Conservation (phyloP, 1,284 basidiomycete species). For the Boletus mariae region DNA sequence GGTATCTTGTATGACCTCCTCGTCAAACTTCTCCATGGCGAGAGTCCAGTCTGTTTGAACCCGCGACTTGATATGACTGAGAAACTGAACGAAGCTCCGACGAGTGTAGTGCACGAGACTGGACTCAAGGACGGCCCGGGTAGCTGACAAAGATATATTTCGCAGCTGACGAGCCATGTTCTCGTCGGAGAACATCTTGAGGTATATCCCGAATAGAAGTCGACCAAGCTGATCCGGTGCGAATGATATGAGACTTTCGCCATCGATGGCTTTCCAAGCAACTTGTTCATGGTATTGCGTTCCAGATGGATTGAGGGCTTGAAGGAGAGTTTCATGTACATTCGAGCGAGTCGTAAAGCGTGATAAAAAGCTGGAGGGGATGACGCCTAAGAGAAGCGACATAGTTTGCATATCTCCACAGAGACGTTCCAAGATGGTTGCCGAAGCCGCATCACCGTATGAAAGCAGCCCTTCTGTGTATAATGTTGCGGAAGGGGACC, state of each 20-base stretch:
- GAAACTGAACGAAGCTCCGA: slow-evolving; percentile 40
- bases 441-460: slow-evolving; percentile 23
- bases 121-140: not conserved
- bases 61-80: slow-evolving; percentile 38
- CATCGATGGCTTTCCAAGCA: slow-evolving; percentile 39
- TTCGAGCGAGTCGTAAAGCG: slow-evolving; percentile 43
- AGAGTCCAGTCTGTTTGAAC: slow-evolving; percentile 34
- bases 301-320: not conserved
- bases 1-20: slow-evolving; percentile 28
- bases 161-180: slow-evolving; percentile 12
- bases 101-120: slow-evolving; percentile 40
- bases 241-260: slow-evolving; percentile 24
- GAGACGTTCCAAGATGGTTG: slow-evolving; percentile 35
- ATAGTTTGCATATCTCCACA: slow-evolving; percentile 40
- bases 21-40: slow-evolving; percentile 32
- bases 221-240: slow-evolving; percentile 34
- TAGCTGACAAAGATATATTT: slow-evolving; percentile 5
- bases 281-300: slow-evolving; percentile 41
- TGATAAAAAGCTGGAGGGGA: slow-evolving; percentile 40
- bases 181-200: slow-evolving; percentile 40
- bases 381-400: slow-evolving; percentile 40
- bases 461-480: slow-evolving; percentile 44
- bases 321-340: slow-evolving; percentile 38
- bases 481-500: slow-evolving; percentile 31
- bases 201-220: slow-evolving; percentile 47